Evolutionary conservation across 2,329 filamentous ascomycete species (phyloP).

Genomic region (Aureobasidium melanogenum): DNA sequence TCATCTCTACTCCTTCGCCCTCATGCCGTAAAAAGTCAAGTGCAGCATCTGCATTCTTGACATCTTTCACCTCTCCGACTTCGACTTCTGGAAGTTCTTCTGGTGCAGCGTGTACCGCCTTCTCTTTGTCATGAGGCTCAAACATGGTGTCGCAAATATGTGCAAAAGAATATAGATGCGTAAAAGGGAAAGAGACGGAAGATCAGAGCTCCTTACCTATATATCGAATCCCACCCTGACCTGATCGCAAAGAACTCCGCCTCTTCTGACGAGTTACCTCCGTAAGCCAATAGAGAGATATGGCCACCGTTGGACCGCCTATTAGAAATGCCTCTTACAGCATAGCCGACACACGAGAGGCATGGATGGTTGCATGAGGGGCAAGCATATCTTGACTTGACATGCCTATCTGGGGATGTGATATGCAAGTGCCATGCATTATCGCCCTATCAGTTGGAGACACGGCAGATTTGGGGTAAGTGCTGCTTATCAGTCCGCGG

Average conservation of each 20-base stretch:
- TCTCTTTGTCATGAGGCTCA: conserved; percentile 7
- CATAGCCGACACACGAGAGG: background rate
- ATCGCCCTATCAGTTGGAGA: conserved; percentile 6
- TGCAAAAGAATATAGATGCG: background rate
- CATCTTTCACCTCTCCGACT: conserved; percentile 21
- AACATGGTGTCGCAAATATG: background rate
- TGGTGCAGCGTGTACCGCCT: background rate
- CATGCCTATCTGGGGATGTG: background rate
- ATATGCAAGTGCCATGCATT: conserved; percentile 2
- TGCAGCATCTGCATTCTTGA: conserved; percentile 23
- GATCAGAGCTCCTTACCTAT: background rate
- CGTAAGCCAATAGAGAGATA: background rate
- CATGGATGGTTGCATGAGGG: no score
- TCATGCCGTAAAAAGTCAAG: conserved; percentile 24
- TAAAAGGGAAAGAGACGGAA: background rate
- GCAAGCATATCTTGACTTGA: background rate
- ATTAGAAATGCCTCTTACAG: conserved; percentile 1
- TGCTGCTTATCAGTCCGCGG: background rate
- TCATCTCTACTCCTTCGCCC: conserved; percentile 17
- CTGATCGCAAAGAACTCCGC: background rate
- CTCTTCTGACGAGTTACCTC: background rate
- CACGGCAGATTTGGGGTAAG: background rate
- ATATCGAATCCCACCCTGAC: background rate
- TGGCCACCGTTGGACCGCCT: background rate
- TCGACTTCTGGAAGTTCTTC: background rate